Conservation (phyloP, 2,329 filamentous ascomycete genomes). For the Metarhizium sp. region DNA sequence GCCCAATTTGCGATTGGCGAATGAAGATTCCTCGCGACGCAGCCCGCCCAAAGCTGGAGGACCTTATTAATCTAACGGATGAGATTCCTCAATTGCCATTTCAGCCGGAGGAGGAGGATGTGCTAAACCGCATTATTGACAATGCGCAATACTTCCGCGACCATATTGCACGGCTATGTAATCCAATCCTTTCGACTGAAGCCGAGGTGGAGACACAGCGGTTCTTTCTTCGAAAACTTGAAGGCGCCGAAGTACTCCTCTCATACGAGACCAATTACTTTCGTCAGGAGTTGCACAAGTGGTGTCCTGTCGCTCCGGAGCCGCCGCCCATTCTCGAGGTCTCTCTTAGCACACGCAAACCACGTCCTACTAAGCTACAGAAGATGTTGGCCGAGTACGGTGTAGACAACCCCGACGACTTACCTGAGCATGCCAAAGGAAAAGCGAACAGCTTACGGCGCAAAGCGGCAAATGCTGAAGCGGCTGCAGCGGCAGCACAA, state of each 20-base stretch:
- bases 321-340: conserved; percentile 78
- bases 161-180: conserved; percentile 72
- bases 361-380: conserved; percentile 90
- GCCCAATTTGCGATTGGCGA: conserved; percentile 94
- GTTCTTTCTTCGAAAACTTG: conserved; percentile 94
- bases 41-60: conserved; percentile 87
- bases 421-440: conserved; percentile 72
- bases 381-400: conserved; percentile 86
- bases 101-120: conserved; percentile 88
- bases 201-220: conserved; percentile 84
- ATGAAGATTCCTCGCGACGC: conserved; percentile 96
- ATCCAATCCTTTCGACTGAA: conserved; percentile 68
- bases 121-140: conserved; percentile 76
- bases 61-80: conserved; percentile 73
- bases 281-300: conserved; percentile 88
- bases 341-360: conserved; percentile 88
- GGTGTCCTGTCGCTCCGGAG: conserved; percentile 80
- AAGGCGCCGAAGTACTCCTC: conserved; percentile 88
- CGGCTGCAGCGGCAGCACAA: conserved; percentile 18
- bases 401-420: conserved; percentile 80
- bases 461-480: conserved; percentile 55
- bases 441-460: conserved; percentile 68
- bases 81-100: conserved; percentile 78
- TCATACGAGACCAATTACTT: conserved; percentile 96
- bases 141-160: conserved; percentile 77